Evolutionary conservation across 169 alveolate species (phyloP).

Genomic region (Cryptosporidium sp.): DNA sequence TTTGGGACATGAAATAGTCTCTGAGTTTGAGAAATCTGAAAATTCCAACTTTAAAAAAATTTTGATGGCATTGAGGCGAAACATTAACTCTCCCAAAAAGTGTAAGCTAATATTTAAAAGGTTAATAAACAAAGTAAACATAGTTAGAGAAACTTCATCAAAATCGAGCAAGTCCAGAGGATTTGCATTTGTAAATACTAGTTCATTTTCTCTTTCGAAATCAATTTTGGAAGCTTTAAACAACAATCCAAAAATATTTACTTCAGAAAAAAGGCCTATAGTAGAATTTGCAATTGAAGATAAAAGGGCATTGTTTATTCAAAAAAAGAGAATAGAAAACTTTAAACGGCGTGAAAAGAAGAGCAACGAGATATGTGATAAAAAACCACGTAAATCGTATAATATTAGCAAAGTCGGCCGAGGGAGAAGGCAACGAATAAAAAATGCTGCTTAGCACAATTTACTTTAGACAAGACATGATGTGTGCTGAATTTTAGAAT

Average conservation of each 20-base stretch:
- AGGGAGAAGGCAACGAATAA: conserved; percentile 33
- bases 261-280: conserved; percentile 59
- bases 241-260: conserved; percentile 44
- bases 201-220: conserved; percentile 13
- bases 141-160: conserved; percentile 27
- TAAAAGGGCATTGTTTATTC: conserved; percentile 47
- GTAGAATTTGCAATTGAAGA: conserved; percentile 74
- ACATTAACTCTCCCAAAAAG: conserved; percentile 12
- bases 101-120: conserved; percentile 12
- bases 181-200: conserved; percentile 33
- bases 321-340: conserved; percentile 5
- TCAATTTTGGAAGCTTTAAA: conserved; percentile 8
- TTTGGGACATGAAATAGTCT: conserved; percentile 5
- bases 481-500: conserved; percentile 2
- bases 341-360: not conserved
- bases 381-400: not conserved
- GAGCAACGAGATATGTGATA: not conserved
- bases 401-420: not conserved
- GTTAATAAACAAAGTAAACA: conserved; percentile 20
- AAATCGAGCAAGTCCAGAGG: conserved; percentile 44
- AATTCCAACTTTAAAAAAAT: not conserved
- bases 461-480: not conserved
- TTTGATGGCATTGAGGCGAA: not conserved
- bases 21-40: conserved; percentile 27
- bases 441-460: not conserved